Base-by-base conservation (phyloP, 345 rosid genomes). In the Adansonia digitata region DNA sequence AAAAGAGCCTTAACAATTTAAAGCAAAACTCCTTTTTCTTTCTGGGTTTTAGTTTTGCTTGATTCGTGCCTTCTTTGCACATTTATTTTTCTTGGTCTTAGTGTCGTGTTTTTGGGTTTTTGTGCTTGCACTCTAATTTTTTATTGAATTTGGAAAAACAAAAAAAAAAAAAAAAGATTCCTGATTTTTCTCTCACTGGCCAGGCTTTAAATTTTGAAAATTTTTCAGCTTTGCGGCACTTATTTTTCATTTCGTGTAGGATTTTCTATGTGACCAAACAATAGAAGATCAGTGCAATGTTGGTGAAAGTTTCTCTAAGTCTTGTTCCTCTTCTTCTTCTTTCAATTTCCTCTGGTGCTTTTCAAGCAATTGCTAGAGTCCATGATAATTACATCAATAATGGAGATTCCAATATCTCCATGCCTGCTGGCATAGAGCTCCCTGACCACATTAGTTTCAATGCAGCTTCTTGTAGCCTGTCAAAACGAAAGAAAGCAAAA, bases 401-500 rank as follows among this genome's bases (percentile, higher is more conserved):
- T 75, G 74, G 26, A 18, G 77, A 69, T 48, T 69, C 75, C 46
- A 90, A 87, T 75, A 73, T 73, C 82, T 88, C 94, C 0, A 74
- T 86, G 55, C 80, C 88, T n/a, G 74, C 95, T 17, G 93, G 93
- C 59, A 84, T 91, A 68, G 85, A 91, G 35, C 77, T 94, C 52
- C 89, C 92, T 0, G 74, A 76, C 5, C 94, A 88, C 72, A 85
- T 86, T 91, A 83, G 77, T 51, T 94, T 92, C 86, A 90, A 90
- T 79, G 89, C 86, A 0, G 92, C 84, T 79, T 89, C 97, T 72
- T 78, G 96, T 39, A n/a, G 86, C 69, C 60, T n/a, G n/a, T 70
- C 90, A 5, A 79, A 85, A 20, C 53, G 82, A 14, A 78, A 59
- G 81, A 75, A 78, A 73, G 31, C 37, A 12, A 75, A 74, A 60